Evolutionary conservation across 2,329 filamentous ascomycete species (phyloP).

Genomic region (Xylaria sp.): DNA sequence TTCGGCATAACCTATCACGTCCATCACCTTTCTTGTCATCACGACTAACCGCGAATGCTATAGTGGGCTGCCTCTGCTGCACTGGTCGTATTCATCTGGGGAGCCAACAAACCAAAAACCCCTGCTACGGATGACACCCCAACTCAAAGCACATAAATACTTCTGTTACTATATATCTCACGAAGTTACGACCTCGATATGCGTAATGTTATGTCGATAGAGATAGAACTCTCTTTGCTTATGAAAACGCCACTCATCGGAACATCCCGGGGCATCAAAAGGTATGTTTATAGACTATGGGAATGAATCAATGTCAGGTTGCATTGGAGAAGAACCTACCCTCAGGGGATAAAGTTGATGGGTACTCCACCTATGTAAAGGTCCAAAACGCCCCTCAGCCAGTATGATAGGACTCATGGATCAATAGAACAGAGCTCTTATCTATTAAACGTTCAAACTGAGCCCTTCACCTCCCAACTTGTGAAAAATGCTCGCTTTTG

Average conservation of each 20-base stretch:
- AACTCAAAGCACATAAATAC: conserved; percentile 5
- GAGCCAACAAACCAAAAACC: conserved; percentile 31
- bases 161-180: neutral
- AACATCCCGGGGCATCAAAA: no score
- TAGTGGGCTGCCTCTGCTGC: conserved; percentile 45
- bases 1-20: neutral
- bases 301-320: neutral
- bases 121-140: neutral
- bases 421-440: no score
- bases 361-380: no score
- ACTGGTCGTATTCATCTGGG: conserved; percentile 41
- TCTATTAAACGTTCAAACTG: no score
- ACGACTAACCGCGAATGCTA: neutral
- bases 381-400: no score
- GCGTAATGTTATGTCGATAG: neutral
- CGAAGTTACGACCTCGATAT: conserved; percentile 5
- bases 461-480: no score
- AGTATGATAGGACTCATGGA: no score
- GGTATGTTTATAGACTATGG: neutral
- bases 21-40: neutral
- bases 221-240: neutral
- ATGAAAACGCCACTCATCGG: neutral
- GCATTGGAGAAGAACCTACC: no score
- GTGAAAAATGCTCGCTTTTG: no score
- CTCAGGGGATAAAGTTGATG: no score